Percentiles rank a stretch among this genome's conserved stretches.
Evolutionary conservation across 2,329 filamentous ascomycete species (phyloP).

Genomic region (Raffaelea deltoideospora): DNA sequence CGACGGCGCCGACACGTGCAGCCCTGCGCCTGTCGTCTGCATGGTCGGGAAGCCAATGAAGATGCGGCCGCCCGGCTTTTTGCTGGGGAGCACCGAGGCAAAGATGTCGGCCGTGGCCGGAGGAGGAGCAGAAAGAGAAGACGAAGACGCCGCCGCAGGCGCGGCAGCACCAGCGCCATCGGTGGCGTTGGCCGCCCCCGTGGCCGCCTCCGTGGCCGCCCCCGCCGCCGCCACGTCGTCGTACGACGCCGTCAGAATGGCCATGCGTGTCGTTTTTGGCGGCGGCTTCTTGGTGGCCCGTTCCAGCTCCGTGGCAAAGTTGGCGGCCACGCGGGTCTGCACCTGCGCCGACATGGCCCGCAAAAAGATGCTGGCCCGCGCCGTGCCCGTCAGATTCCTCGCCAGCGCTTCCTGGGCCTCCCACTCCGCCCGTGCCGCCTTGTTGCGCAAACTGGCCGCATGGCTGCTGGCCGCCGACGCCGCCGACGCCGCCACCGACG

Average conservation of each 20-base stretch:
- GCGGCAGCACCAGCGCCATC: no score
- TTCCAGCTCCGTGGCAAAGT: slow-evolving; percentile 74
- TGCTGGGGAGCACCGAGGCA: slow-evolving; percentile 74
- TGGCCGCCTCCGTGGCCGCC: slow-evolving; percentile 11
- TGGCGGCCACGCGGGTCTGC: slow-evolving; percentile 55
- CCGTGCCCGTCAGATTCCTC: slow-evolving; percentile 56
- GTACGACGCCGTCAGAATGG: slow-evolving; percentile 82
- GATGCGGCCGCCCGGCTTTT: slow-evolving; percentile 66
- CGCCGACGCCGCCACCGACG: no score
- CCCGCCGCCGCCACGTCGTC: slow-evolving; percentile 60
- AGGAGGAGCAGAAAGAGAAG: slow-evolving; percentile 17
- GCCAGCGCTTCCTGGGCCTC: slow-evolving; percentile 45
- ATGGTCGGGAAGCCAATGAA: slow-evolving; percentile 98
- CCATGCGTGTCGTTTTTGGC: slow-evolving; percentile 71
- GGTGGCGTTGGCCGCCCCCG: neutral
- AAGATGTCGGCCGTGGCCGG: slow-evolving; percentile 64
- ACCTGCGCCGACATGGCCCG: slow-evolving; percentile 75
- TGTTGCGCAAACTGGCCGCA: slow-evolving; percentile 34
- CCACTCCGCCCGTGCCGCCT: slow-evolving; percentile 47
- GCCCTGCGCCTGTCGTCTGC: slow-evolving; percentile 85
- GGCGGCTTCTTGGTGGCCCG: slow-evolving; percentile 95
- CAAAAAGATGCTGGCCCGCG: slow-evolving; percentile 71
- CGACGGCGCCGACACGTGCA: slow-evolving; percentile 89
- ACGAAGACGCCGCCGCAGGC: slow-evolving; percentile 3
- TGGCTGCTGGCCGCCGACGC: neutral